These are phyloP conservation scores for Aspergillus sparsus DNA, from an alignment of 495 filamentous ascomycete genomes.

Conservation along the genomic window DNA sequence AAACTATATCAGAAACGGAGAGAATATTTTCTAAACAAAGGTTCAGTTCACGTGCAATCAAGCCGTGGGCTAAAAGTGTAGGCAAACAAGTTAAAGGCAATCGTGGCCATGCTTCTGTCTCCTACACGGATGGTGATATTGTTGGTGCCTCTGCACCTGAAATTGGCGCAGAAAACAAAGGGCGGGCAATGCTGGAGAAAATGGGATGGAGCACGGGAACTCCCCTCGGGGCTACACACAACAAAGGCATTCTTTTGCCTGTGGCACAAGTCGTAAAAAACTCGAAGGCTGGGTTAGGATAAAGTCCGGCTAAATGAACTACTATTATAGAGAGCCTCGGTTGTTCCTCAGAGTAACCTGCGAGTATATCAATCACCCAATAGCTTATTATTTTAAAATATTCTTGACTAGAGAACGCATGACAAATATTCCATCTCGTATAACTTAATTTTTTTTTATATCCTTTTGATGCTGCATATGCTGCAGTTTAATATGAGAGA, in stretches of 20 bases:
- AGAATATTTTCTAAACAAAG: slow-evolving; percentile 35
- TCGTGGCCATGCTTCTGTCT: slow-evolving; percentile 49
- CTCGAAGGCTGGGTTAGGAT: slow-evolving; percentile 79
- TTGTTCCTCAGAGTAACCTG: no score
- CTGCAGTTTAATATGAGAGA: slow-evolving; percentile 66
- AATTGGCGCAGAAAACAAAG: slow-evolving; percentile 79
- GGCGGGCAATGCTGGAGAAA: slow-evolving; percentile 88
- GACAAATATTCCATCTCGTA: no score
- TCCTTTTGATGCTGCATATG: slow-evolving; percentile 53
- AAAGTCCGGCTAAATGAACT: slow-evolving; percentile 28
- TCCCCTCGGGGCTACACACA: slow-evolving; percentile 77
- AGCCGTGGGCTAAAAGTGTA: slow-evolving; percentile 30
- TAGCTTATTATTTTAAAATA: no score
- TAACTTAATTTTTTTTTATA: slow-evolving; percentile 22
- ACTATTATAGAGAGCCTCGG: no score
- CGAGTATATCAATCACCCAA: no score
- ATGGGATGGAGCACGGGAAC: slow-evolving; percentile 96
- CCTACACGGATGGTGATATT: slow-evolving; percentile 82
- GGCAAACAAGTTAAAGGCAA: slow-evolving; percentile 32
- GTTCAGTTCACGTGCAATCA: slow-evolving; percentile 37
- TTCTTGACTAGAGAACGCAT: no score
- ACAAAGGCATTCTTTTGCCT: slow-evolving; percentile 85
- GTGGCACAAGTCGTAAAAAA: slow-evolving; percentile 88
- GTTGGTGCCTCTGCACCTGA: slow-evolving; percentile 85
- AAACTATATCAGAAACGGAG: slow-evolving; percentile 41